Evolutionary conservation across 805 yeast species (phyloP), one percentile per base, ranked within the genome.

Genomic region (Wickerhamiella australiensis): DNA sequence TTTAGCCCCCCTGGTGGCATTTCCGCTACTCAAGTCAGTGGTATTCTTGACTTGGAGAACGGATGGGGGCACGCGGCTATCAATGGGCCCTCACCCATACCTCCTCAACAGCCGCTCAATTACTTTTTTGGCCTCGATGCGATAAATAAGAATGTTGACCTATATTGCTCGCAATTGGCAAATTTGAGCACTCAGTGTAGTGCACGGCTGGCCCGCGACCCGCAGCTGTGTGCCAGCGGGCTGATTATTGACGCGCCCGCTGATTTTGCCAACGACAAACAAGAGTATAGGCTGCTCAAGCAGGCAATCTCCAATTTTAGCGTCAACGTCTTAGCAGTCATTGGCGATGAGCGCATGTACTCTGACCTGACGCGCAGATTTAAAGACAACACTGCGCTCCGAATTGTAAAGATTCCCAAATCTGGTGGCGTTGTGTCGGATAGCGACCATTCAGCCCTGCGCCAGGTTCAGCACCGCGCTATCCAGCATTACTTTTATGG

Each of bases 401-500:
- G 64, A 5, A 65, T 82, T 17, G 59, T 88, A 13, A 82, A 81
- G 57, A 69, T 88, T 3, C 77, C 82, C 17, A 76, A 75, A 53
- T 76, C 86, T 40, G 82, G 82, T 42, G 96, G 96, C 1, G 79
- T 80, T 27, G 82, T 82, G 7, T 85, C 83, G 26, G 72, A 76
- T 25, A 90, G 82, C 52, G 90, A 80, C 49, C 69, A 76, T 11
- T 47, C 52, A 9, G 86, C 71, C 61, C 69, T 72, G 33, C 72
- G 97, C 59, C 76, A 80, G 33, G 49, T 74, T 20, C 97, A 90
- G 63, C 85, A 87, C 58, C 73, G 77, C 38, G 70, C 81, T 4
- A 86, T 90, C 49, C 78, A 79, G 60, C 94, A 88, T 60, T 92
- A 92, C 64, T 92, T 92, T 59, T 86, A 92, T 61, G 98, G 98